Evolutionary conservation across 192 early-diverging fungal genomes (phyloP), one percentile per base, ranked within the genome.

Genomic region (Kappamyces sp.): DNA sequence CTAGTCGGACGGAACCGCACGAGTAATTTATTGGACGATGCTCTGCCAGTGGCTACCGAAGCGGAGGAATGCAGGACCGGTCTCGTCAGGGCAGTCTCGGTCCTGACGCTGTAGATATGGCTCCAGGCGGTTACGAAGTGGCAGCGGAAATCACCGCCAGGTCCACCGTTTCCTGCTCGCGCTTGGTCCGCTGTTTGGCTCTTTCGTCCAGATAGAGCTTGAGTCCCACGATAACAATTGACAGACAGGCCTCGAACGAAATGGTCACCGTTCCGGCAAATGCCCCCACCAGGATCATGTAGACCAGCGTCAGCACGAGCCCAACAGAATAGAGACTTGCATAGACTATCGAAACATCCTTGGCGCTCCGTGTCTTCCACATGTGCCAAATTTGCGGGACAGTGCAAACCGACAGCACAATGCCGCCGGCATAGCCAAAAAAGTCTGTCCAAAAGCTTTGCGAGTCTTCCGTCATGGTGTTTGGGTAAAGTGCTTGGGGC

Each of bases 401-500:
- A 32, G 55, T 58, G 29, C 55, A 58, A n/a, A 58, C 3, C 0
- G 55, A n/a, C 36, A 58, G 11, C 7, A 58, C 45, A 12, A 38
- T 8, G 45, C 55, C 55, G n/a, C 55, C 55, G 8, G 42, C 42
- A 38, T 58, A 58, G 45, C 55, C 55, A n/a, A 58, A 45, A 45
- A 34, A 45, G 39, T 58, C 55, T 4, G 45, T 15, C 48, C 4
- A 49, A 49, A 22, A 22, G 22, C 22, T 22, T 22, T 22, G 22
- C 22, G 22, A 22, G 22, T 22, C 22, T 22, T 22, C 22, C 22
- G 22, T 22, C 22, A 22, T 22, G 22, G 22, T 22, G 22, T 22
- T 22, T 22, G 22, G 22, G 22, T 22, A 22, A 22, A 22, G 22
- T 22, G 22, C 22, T 22, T 22, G 22, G 22, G n/a, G n/a, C n/a